Percentiles rank a stretch among this genome's conserved stretches.
Conservation (phyloP, 495 filamentous ascomycete species). For the Penicillium psychrofluorescens region DNA sequence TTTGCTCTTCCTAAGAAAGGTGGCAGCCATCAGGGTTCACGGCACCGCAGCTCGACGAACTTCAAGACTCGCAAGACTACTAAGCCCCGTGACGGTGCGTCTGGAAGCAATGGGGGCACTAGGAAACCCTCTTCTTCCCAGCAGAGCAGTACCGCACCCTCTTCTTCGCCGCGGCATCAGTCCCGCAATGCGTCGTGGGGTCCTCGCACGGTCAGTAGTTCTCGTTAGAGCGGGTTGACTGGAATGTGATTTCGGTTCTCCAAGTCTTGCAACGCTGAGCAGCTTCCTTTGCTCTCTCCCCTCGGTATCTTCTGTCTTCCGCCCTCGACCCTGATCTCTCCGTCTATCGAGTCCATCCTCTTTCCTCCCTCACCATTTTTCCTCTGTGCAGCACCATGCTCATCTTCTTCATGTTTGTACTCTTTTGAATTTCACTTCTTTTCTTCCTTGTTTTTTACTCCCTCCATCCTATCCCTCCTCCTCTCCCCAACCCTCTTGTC, state of each 20-base stretch:
- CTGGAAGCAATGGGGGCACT: slow-evolving; percentile 8
- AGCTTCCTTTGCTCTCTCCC: background rate
- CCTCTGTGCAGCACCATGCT: slow-evolving; percentile 1
- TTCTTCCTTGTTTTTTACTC: too few species aligned
- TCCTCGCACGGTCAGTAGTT: slow-evolving; percentile 13
- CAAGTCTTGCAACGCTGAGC: too few species aligned
- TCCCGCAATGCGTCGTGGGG: slow-evolving; percentile 28
- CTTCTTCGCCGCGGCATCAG: slow-evolving; percentile 22
- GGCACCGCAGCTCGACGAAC: slow-evolving; percentile 20
- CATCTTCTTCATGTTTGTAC: background rate
- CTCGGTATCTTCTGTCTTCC: too few species aligned
- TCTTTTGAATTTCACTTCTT: too few species aligned
- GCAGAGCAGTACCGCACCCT: slow-evolving; percentile 11
- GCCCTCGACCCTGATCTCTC: too few species aligned
- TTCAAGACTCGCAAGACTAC: slow-evolving; percentile 29
- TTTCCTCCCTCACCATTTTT: background rate
- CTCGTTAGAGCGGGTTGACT: slow-evolving; percentile 9
- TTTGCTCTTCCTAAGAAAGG: slow-evolving; percentile 26
- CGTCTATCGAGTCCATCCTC: too few species aligned
- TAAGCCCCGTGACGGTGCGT: slow-evolving; percentile 22
- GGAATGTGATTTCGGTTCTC: too few species aligned
- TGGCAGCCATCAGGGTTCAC: slow-evolving; percentile 1
- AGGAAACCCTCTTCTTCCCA: slow-evolving; percentile 25
- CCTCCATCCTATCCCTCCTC: too few species aligned
- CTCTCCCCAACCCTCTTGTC: too few species aligned